A percentile compares a stretch with the other conserved stretches of the same genome.
Evolutionary conservation across 176 grass and related monocot genomes (phyloP).

Genomic region (Carex myosuroides): DNA sequence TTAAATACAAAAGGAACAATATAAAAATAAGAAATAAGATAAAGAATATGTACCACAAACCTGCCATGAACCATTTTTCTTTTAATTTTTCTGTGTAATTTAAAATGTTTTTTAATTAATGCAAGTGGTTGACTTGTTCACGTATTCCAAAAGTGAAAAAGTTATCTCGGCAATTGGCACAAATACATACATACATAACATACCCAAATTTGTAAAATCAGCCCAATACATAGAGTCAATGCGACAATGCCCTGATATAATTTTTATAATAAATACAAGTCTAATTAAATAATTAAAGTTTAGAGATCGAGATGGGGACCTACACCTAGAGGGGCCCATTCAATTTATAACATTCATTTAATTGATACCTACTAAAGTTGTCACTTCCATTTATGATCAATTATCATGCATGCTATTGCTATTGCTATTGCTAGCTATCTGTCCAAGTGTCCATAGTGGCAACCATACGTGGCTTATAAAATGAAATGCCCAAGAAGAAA

Average conservation of each 20-base stretch:
- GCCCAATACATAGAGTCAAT: constrained; percentile 7
- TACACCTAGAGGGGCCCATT: neutral
- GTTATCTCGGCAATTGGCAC: neutral
- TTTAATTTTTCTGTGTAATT: too few relatives aligned
- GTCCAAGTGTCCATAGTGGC: neutral
- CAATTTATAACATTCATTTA: neutral
- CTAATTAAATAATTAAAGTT: neutral
- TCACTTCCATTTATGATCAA: too few relatives aligned
- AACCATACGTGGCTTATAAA: neutral
- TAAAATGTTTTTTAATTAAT: neutral
- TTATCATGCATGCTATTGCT: too few relatives aligned
- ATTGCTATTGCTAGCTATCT: neutral
- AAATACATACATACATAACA: too few relatives aligned
- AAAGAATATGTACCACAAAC: neutral
- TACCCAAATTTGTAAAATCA: neutral
- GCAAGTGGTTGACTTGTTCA: neutral
- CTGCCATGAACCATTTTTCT: neutral
- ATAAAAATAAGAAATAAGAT: neutral
- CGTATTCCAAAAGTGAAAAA: neutral
- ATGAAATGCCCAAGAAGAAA: neutral
- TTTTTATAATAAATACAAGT: neutral
- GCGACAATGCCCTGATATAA: neutral
- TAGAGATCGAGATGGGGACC: neutral
- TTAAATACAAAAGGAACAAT: too few relatives aligned
- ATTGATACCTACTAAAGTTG: neutral